Percentiles rank a stretch among this genome's conserved stretches.
These are phyloP conservation scores for Cordia subcordata DNA, from an alignment of 257 asterid species.

Conservation along the genomic window DNA sequence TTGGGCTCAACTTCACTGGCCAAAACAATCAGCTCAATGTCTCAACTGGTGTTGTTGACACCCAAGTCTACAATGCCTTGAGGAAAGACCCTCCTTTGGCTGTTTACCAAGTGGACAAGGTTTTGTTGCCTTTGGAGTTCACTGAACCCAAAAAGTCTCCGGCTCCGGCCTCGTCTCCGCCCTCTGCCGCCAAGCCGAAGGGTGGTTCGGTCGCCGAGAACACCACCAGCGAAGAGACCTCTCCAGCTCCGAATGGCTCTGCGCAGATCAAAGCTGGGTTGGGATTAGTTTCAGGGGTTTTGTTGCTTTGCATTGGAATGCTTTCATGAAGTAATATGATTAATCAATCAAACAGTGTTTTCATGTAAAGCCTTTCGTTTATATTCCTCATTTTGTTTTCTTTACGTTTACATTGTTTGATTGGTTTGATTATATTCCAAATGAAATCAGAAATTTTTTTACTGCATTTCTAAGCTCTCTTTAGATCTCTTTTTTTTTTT, in stretches of 20 bases:
- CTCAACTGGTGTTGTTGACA: constrained; percentile 43
- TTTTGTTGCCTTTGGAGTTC: constrained; percentile 53
- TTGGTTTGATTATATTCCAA: too few relatives aligned
- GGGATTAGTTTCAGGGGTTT: constrained; percentile 23
- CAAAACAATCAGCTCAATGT: constrained; percentile 39
- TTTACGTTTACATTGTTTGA: neutral
- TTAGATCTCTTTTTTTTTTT: too few relatives aligned
- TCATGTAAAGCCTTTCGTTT: too few relatives aligned
- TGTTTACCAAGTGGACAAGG: constrained; percentile 68
- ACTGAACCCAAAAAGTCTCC: constrained; percentile 32
- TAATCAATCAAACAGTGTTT: neutral
- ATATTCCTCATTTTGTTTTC: neutral
- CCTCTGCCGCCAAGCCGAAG: constrained; percentile 1
- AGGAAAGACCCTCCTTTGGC: constrained; percentile 58
- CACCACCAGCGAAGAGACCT: constrained; percentile 16
- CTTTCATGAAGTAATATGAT: neutral
- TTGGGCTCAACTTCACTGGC: constrained; percentile 42
- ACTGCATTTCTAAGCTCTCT: too few relatives aligned
- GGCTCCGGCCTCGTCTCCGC: constrained; percentile 34
- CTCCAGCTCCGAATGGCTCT: constrained; percentile 17
- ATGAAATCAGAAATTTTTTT: too few relatives aligned
- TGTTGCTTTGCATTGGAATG: constrained; percentile 17
- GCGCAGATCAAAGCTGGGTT: constrained; percentile 12
- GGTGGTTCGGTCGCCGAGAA: constrained; percentile 10
- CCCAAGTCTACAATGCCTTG: constrained; percentile 45